Evolutionary conservation across 352 stramenopile genomes (phyloP), one percentile per base, ranked within the genome.

Genomic region (Pythium apleroticum): DNA sequence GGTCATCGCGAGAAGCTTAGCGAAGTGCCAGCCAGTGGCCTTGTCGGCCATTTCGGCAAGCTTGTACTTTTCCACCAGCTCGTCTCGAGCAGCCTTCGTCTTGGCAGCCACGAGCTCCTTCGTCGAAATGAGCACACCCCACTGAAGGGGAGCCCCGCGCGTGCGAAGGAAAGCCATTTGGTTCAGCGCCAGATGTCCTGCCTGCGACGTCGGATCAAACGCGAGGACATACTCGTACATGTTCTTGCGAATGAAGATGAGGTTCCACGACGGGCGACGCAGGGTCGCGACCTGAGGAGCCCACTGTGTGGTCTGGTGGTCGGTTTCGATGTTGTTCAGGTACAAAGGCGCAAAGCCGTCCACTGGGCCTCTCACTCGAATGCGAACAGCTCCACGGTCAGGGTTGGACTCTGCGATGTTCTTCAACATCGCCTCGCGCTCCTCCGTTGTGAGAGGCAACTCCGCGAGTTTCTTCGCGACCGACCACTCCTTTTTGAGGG

Each of bases 181-280:
- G 5, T 66, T 71, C 20, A 95, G 64, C 3, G 74, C 75, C 20
- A 66, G 64, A 31, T 78, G 77, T 6, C 83, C 83, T n/a, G 65
- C 60, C 31, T 70, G 76, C 10, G 77, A 78, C 14, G 77, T 74
- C 37, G 86, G 85, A 50, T 93, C 85, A 48, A 95, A 73, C 8
- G 84, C 81, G 55, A 95, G 52, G 17, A 92, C 75, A 57, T 83
- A 87, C 48, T 95, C 86, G 66, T 95, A 95, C 86, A 95, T 95
- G 50, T 94, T 93, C 65, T 88, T 89, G 54, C 86, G 80, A 48
- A 95, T 59, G 59, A 93, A 93, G 52, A 95, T 91, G 43, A 93
- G 73, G 59, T 90, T 91, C 86, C 86, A 95, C 17, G 84, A 65
- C 17, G 76, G 84, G 0, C 72, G 76, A 54, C 67, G 71, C 15